A percentile compares a stretch with the other conserved stretches of the same genome.
These are phyloP conservation scores for Cystofilobasidium macerans DNA, from an alignment of 768 basidiomycete species.

Conservation along the genomic window DNA sequence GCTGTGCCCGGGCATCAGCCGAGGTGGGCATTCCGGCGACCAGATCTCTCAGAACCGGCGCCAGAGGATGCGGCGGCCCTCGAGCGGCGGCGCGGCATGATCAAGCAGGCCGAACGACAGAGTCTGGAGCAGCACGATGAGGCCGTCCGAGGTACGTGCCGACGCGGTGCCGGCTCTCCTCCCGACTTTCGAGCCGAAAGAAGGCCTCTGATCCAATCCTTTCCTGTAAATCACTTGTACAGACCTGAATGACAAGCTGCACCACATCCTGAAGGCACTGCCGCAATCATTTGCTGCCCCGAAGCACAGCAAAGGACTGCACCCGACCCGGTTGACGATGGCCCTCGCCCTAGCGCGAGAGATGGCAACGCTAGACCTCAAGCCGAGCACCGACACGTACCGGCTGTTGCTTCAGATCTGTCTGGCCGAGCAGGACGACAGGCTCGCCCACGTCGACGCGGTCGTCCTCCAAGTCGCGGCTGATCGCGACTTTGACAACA, in stretches of 20 bases:
- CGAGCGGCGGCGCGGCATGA: neutral
- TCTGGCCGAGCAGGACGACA: conserved; percentile 10
- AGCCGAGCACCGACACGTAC: conserved; percentile 9
- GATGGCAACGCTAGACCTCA: neutral
- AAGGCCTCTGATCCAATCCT: neutral
- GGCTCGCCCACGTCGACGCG: neutral
- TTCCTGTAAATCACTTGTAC: neutral
- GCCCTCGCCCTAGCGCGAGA: neutral
- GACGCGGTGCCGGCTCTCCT: neutral
- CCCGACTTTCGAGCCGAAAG: neutral
- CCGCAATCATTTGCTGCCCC: neutral
- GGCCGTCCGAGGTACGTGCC: neutral
- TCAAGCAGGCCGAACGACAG: neutral
- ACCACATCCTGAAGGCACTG: neutral
- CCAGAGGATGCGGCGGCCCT: neutral
- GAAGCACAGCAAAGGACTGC: neutral
- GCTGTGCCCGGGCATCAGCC: neutral
- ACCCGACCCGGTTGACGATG: neutral
- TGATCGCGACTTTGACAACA: neutral
- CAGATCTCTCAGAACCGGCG: neutral
- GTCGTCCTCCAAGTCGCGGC: neutral
- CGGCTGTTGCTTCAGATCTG: conserved; percentile 17
- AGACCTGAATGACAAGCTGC: conserved; percentile 2
- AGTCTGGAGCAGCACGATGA: neutral
- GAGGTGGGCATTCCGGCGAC: neutral